A percentile compares a stretch with the other conserved stretches of the same genome.
These are phyloP conservation scores for Cutaneotrichosporon cavernicola DNA, from an alignment of 1,284 basidiomycete species.

Conservation along the genomic window DNA sequence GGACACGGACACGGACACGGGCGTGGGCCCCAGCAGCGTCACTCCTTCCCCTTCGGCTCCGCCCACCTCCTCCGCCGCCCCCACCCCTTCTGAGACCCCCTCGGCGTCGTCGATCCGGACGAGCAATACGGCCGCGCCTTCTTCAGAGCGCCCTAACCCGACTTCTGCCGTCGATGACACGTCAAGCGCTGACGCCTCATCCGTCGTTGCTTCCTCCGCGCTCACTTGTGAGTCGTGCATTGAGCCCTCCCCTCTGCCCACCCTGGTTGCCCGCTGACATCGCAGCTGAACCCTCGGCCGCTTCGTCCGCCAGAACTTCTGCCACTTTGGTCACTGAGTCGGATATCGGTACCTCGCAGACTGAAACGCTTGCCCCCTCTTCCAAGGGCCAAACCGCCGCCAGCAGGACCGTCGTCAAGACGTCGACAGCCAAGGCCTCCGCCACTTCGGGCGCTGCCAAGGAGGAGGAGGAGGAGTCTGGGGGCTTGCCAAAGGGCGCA, in stretches of 20 bases:
- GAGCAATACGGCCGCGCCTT: background rate
- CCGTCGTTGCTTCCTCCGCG: background rate
- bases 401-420: background rate
- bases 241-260: background rate
- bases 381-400: background rate
- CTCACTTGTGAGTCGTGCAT: background rate
- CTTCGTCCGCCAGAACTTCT: background rate
- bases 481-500: conserved; percentile 58
- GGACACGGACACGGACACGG: background rate
- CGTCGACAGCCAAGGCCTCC: background rate
- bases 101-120: background rate
- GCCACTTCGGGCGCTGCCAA: background rate
- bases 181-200: background rate
- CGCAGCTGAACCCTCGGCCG: background rate
- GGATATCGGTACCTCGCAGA: background rate
- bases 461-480: conserved; percentile 22
- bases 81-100: background rate
- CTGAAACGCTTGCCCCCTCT: background rate
- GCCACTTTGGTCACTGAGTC: background rate
- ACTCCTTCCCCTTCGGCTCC: background rate
- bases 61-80: background rate
- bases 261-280: background rate
- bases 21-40: background rate
- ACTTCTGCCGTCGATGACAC: background rate
- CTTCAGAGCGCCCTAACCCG: background rate